phyloP scores from a whole-genome alignment of 2,329 filamentous ascomycete genomes.

The Diaporthe helianthi region DNA sequence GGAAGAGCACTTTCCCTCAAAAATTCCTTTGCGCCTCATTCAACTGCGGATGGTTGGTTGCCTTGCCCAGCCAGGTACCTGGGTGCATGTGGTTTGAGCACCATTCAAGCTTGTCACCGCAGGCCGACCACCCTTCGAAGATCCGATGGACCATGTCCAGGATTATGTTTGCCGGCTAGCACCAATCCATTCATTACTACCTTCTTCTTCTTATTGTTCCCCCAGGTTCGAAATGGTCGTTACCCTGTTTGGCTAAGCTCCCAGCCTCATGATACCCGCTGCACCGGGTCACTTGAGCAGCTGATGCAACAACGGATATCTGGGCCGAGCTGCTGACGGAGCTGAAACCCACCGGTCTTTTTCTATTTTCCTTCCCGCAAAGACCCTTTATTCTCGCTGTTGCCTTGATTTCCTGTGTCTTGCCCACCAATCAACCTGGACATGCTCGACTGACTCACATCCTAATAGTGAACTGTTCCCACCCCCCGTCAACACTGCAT shows the following conservation, averaged over 20 bases:
- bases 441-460: not conserved
- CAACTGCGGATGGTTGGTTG: not conserved
- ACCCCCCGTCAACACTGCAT: not conserved
- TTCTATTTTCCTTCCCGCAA: not conserved
- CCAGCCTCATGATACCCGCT: not conserved
- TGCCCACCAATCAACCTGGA: not conserved
- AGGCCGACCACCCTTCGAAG: no score
- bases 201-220: not conserved
- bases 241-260: not conserved
- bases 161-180: not conserved
- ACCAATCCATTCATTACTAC: not conserved
- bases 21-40: not conserved
- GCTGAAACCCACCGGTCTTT: conserved; percentile 10
- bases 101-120: not conserved
- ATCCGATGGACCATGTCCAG: not conserved
- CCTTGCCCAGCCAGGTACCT: not conserved
- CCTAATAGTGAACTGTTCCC: not conserved
- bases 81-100: not conserved
- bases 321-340: not conserved
- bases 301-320: not conserved
- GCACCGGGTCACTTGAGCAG: not conserved
- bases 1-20: not conserved
- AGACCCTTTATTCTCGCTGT: not conserved
- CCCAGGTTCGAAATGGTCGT: not conserved
- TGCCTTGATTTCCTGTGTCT: not conserved